These are phyloP conservation scores for Euptelea pleiosperma DNA, from an alignment of 164 flowering plant species.

Conservation along the genomic window DNA sequence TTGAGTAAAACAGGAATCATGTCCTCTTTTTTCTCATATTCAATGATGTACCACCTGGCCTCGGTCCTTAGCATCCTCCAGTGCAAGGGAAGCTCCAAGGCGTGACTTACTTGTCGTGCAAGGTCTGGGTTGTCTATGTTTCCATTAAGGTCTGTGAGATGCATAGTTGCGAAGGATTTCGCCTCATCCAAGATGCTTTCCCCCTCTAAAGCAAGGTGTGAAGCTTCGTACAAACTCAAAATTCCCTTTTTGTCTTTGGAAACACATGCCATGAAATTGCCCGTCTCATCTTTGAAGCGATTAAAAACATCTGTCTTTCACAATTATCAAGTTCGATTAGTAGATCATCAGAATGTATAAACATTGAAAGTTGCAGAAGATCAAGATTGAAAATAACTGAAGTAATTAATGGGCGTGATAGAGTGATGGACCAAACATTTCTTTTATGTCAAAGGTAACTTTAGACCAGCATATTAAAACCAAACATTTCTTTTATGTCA, in stretches of 20 bases:
- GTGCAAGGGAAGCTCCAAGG: slow-evolving; percentile 12
- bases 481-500: no score
- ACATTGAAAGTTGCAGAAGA: neutral
- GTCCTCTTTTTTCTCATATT: neutral
- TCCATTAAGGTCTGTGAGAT: neutral
- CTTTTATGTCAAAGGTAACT: no score
- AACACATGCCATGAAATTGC: neutral
- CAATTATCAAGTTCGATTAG: no score
- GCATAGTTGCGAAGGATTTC: neutral
- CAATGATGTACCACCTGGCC: slow-evolving; percentile 9
- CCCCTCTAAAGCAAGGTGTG: slow-evolving; percentile 13
- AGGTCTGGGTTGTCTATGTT: neutral
- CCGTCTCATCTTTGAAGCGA: neutral
- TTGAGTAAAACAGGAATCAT: neutral
- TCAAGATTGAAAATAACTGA: no score
- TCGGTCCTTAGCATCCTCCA: slow-evolving; percentile 16
- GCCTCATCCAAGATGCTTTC: slow-evolving; percentile 14
- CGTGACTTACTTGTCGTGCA: neutral
- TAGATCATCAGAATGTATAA: no score
- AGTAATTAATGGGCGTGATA: no score
- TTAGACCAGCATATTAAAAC: no score
- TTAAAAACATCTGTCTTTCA: neutral
- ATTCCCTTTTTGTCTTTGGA: neutral
- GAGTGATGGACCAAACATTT: no score
- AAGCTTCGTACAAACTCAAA: slow-evolving; percentile 14